Evolutionary conservation across 176 grass and related monocot genomes (phyloP), one percentile per base, ranked within the genome.

Genomic region (Guadua angustifolia): DNA sequence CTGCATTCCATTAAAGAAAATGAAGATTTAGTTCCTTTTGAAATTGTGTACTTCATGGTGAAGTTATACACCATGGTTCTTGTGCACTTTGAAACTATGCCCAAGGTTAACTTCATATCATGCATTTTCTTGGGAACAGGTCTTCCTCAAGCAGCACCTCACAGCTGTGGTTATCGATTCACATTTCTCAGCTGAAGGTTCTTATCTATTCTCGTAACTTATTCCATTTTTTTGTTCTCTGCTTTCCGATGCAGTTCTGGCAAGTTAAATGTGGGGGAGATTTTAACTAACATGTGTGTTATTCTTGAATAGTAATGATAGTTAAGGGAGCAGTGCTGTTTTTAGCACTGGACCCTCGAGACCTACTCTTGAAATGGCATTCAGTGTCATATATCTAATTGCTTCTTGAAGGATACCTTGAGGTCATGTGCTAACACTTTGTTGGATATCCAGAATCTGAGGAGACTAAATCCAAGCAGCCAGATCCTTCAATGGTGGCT

Each of bases 61-160:
- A 73, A 52, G 45, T 39, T 73, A 63, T 63, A 73, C 44, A 63
- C 29, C 81, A 74, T 65, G n/a, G 16, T 77, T 61, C 13, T 77
- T 86, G 70, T 58, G 16, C 47, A 47, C 17, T 22, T 29, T 70
- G 38, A 71, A 74, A 40, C 13, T 60, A 38, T 75, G 33, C 38
- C n/a, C 26, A 60, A 65, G 49, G 12, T 21, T 25, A 59, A 75
- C 24, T 19, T 56, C 0, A 80, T 69, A 6, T 76, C 21, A 9
- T 56, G 25, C 75, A 24, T 83, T 46, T 67, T 66, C 66, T 66
- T 57, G 9, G 16, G 50, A 53, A 81, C 88, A 99, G 93, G 89
- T 96, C 29, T 99, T 94, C 77, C 97, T 99, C 78, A 99, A 99
- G 83, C 97, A 99, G 57, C 91, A 96, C 47, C 86, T 99, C 75